These are phyloP conservation scores for Rubia balearica DNA, from an alignment of 305 asterid genomes.

Conservation along the genomic window DNA sequence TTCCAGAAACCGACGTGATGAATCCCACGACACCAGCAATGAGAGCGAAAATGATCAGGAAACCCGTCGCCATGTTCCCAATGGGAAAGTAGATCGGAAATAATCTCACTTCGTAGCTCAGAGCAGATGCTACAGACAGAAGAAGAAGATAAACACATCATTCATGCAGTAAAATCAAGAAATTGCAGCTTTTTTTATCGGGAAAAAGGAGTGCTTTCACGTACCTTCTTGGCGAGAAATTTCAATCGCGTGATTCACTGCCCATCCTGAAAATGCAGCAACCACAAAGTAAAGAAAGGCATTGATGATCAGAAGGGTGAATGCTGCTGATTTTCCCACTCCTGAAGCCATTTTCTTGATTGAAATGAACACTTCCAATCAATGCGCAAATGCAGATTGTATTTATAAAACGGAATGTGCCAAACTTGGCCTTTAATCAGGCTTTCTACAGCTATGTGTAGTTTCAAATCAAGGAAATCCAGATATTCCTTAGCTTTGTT, in stretches of 20 bases:
- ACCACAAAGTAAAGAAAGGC: conserved; percentile 58
- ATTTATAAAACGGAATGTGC: conserved; percentile 33
- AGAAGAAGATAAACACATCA: neutral
- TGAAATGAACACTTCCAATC: conserved; percentile 14
- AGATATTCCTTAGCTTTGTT: conserved; percentile 25
- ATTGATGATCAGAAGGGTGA: conserved; percentile 45
- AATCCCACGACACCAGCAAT: conserved; percentile 83
- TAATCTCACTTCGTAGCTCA: conserved; percentile 46
- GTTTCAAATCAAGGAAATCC: conserved; percentile 30
- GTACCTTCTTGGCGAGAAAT: conserved; percentile 47
- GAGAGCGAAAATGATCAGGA: conserved; percentile 61
- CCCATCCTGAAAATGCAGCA: conserved; percentile 61
- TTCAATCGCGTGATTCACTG: conserved; percentile 67
- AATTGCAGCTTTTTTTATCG: neutral
- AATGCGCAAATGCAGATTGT: conserved; percentile 19
- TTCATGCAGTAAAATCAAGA: neutral
- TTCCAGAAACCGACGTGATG: conserved; percentile 55
- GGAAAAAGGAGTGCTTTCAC: neutral
- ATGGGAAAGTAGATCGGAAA: conserved; percentile 77
- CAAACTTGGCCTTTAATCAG: conserved; percentile 31
- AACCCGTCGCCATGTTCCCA: conserved; percentile 89
- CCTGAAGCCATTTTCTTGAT: conserved; percentile 66
- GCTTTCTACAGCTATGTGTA: conserved; percentile 17
- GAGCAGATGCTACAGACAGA: conserved; percentile 53
- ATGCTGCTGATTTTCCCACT: conserved; percentile 72